Conservation (phyloP, 768 basidiomycete species). For the Lactarius sanguifluus region DNA sequence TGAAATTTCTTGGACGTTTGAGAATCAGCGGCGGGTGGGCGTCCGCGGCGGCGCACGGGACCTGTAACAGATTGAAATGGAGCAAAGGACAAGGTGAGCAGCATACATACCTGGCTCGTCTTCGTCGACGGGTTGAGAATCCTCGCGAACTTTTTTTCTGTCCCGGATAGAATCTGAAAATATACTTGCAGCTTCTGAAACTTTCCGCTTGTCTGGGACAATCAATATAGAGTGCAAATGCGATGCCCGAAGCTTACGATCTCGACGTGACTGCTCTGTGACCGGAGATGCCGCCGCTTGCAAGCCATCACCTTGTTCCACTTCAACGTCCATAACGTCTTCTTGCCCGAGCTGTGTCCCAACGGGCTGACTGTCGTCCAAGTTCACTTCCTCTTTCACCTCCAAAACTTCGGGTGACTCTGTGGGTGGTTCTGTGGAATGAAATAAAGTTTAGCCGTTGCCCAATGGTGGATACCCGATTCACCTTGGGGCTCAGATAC, state of each 20-base stretch:
- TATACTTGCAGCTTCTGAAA: conserved; percentile 49
- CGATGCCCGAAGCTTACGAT: conserved; percentile 23
- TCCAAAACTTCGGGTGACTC: conserved; percentile 8
- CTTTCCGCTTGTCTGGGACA: conserved; percentile 64
- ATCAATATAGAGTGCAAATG: background rate
- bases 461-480: background rate
- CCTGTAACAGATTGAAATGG: conserved; percentile 14
- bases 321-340: conserved; percentile 9
- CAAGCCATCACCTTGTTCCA: conserved; percentile 13
- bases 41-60: conserved; percentile 31
- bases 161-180: conserved; percentile 47
- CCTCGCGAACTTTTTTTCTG: conserved; percentile 61
- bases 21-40: conserved; percentile 30
- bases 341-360: background rate
- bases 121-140: conserved; percentile 65
- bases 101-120: conserved; percentile 47
- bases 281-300: conserved; percentile 6
- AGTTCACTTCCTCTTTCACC: background rate
- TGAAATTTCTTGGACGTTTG: conserved; percentile 69
- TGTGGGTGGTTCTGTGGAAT: conserved; percentile 10
- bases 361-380: conserved; percentile 6
- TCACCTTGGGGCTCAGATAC: conserved; percentile 3
- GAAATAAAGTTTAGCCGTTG: background rate
- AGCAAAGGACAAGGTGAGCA: background rate
- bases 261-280: conserved; percentile 22